These are phyloP conservation scores for Fusarium marasasianum DNA, from an alignment of 2,329 filamentous ascomycete species.

Conservation along the genomic window DNA sequence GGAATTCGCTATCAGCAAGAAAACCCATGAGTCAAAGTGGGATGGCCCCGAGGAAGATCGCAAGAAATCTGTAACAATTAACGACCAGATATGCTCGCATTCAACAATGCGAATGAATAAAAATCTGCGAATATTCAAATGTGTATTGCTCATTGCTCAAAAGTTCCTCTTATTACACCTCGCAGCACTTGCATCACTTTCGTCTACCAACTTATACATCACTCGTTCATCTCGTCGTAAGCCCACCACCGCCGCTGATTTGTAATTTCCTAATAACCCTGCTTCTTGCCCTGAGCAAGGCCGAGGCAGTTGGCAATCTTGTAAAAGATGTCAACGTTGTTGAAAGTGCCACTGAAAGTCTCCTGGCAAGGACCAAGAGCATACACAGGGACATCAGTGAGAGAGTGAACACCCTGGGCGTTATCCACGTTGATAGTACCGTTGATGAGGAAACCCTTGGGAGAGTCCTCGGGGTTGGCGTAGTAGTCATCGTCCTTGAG, in stretches of 20 bases:
- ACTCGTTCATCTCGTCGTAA: conserved; percentile 35
- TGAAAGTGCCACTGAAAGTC: conserved; percentile 76
- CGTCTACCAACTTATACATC: conserved; percentile 23
- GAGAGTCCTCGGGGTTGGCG: conserved; percentile 73
- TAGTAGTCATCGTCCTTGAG: conserved; percentile 68
- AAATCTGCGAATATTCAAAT: neutral
- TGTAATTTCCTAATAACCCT: conserved; percentile 34
- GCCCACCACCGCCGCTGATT: conserved; percentile 1
- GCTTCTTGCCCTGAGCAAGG: conserved; percentile 49
- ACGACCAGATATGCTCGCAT: neutral
- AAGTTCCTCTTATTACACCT: conserved; percentile 13
- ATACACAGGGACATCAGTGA: conserved; percentile 83
- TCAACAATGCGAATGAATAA: neutral
- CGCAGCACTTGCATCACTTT: conserved; percentile 31
- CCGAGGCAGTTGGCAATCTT: conserved; percentile 76
- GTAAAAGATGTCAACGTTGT: conserved; percentile 78
- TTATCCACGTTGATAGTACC: conserved; percentile 74
- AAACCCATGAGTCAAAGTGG: neutral
- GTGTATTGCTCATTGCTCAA: neutral
- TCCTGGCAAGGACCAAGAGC: conserved; percentile 83
- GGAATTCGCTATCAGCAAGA: neutral
- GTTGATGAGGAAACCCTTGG: conserved; percentile 76
- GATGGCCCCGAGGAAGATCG: neutral
- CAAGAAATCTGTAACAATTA: conserved; percentile 1
- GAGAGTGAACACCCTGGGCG: conserved; percentile 76